Percentiles rank a stretch among this genome's conserved stretches.
Evolutionary conservation across 1,139 yeast genomes (phyloP).

Genomic region (Petasospora fabianii): DNA sequence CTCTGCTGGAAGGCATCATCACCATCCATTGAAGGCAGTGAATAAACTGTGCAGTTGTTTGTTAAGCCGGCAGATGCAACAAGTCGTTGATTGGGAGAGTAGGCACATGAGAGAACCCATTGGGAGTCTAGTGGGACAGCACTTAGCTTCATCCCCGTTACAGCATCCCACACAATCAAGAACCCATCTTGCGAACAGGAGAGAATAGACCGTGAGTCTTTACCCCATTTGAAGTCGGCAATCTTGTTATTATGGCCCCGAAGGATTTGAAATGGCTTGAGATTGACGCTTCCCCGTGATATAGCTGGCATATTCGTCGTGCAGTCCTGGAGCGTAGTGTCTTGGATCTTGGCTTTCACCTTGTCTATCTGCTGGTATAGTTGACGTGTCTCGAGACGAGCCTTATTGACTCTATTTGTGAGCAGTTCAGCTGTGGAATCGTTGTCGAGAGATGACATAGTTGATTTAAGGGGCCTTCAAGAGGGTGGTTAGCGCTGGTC

Average conservation of each 20-base stretch:
- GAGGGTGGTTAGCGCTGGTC: too few species aligned
- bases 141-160: conserved; percentile 65
- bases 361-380: conserved; percentile 48
- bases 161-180: conserved; percentile 79
- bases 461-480: too few species aligned
- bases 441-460: conserved; percentile 3
- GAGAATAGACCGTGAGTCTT: conserved; percentile 54
- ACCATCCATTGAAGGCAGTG: conserved; percentile 33
- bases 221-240: conserved; percentile 64
- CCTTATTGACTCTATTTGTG: conserved; percentile 25
- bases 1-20: conserved; percentile 38
- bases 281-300: conserved; percentile 25
- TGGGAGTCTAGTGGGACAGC: conserved; percentile 69
- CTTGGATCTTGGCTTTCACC: conserved; percentile 40
- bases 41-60: conserved; percentile 71
- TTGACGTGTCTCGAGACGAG: conserved; percentile 44
- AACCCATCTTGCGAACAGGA: conserved; percentile 88
- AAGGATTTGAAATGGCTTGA: conserved; percentile 40
- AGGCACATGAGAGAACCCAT: conserved; percentile 77
- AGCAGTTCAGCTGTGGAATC: conserved; percentile 12
- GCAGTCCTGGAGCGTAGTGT: conserved; percentile 42
- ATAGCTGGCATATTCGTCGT: conserved; percentile 32
- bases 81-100: conserved; percentile 59
- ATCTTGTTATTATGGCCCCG: conserved; percentile 78
- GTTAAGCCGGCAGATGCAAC: conserved; percentile 85